phyloP scores from a whole-genome alignment of 306 rosid species.

The Abrus precatorius region DNA sequence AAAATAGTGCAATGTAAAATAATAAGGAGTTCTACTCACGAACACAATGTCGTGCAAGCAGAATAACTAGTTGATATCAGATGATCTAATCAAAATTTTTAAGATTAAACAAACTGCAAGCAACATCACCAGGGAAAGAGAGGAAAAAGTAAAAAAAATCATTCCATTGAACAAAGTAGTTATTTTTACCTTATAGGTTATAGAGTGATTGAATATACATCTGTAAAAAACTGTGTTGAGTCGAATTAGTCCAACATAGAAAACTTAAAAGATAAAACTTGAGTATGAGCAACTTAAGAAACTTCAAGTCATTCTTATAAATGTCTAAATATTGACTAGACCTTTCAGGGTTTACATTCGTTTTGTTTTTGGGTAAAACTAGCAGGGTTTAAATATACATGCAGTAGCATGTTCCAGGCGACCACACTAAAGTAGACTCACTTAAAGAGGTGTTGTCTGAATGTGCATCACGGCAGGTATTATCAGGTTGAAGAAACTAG shows the following conservation, averaged over 20 bases:
- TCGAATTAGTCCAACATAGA: background rate
- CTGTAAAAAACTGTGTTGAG: background rate
- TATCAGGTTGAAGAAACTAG: background rate
- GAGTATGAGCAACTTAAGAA: slow-evolving; percentile 2
- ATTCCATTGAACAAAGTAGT: slow-evolving; percentile 21
- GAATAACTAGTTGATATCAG: slow-evolving; percentile 14
- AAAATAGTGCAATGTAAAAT: background rate
- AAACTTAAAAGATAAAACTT: background rate
- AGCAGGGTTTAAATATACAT: background rate
- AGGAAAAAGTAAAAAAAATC: background rate
- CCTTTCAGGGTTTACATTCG: background rate
- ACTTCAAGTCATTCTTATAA: background rate
- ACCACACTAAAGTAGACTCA: background rate
- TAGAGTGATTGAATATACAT: background rate
- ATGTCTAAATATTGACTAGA: background rate
- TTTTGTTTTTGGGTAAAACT: background rate
- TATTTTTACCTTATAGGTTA: background rate
- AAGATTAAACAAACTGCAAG: slow-evolving; percentile 33
- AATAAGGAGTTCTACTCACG: background rate
- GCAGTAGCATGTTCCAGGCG: slow-evolving; percentile 1
- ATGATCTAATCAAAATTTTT: slow-evolving; percentile 1
- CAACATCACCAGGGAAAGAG: background rate
- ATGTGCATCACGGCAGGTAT: background rate
- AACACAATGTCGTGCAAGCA: slow-evolving; percentile 8
- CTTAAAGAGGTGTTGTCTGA: slow-evolving; percentile 5